phyloP scores from a whole-genome alignment of 2,329 filamentous ascomycete genomes.

The Fusarium circinatum region DNA sequence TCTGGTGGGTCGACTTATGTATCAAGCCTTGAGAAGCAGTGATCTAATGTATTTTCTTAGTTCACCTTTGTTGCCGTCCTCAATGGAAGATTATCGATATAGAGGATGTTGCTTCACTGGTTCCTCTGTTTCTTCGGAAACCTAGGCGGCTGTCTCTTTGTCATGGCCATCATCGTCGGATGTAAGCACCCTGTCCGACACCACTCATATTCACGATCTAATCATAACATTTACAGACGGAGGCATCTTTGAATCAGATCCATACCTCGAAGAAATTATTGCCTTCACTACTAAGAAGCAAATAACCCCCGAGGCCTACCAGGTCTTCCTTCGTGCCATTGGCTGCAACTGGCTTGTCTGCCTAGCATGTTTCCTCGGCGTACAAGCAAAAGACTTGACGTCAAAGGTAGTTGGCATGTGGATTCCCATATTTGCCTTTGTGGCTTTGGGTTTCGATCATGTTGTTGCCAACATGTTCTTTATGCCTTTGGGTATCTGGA shows the following conservation, averaged over 20 bases:
- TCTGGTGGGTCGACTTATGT: background rate
- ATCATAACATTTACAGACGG: conserved; percentile 46
- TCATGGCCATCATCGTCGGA: conserved; percentile 59
- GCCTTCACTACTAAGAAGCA: conserved; percentile 60
- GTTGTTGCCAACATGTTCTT: conserved; percentile 68
- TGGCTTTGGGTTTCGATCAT: conserved; percentile 63
- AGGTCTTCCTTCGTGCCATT: conserved; percentile 65
- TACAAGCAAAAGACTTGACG: conserved; percentile 60
- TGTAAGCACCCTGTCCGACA: conserved; percentile 5
- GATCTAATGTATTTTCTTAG: background rate
- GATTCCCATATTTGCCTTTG: conserved; percentile 66
- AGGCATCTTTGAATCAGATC: conserved; percentile 54
- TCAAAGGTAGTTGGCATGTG: conserved; percentile 67
- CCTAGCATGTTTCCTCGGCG: conserved; percentile 59
- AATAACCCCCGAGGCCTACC: conserved; percentile 58
- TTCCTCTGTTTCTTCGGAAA: conserved; percentile 60
- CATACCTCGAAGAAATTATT: conserved; percentile 58
- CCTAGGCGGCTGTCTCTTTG: conserved; percentile 58
- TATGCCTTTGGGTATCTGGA: conserved; percentile 62
- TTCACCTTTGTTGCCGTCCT: conserved; percentile 39
- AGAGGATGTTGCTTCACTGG: conserved; percentile 50
- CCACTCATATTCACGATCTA: background rate
- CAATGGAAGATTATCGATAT: conserved; percentile 30
- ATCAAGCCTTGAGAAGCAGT: accelerated
- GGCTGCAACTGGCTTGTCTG: conserved; percentile 69